A percentile compares a stretch with the other conserved stretches of the same genome.
Evolutionary conservation across 441 rosid species (phyloP).

Genomic region (Jatropha multifida): DNA sequence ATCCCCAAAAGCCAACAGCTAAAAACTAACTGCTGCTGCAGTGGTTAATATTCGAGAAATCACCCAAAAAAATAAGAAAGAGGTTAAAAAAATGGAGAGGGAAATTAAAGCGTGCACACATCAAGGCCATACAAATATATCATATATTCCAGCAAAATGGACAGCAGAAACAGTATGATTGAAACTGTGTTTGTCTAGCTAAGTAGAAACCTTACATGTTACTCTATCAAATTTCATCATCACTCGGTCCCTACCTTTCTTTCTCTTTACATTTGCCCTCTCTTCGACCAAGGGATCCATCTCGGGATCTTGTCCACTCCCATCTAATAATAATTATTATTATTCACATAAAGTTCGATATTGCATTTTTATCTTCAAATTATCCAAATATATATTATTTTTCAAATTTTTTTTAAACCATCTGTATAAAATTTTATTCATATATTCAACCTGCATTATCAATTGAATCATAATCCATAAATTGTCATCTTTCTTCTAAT

Average conservation of each 20-base stretch:
- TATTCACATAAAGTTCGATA: no score
- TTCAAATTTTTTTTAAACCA: no score
- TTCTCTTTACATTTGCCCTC: background rate
- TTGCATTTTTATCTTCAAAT: no score
- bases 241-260: background rate
- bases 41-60: no score
- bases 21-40: no score
- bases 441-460: no score
- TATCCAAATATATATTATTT: no score
- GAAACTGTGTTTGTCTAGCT: background rate
- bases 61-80: background rate
- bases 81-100: background rate
- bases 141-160: background rate
- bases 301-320: conserved; percentile 6
- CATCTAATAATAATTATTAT: no score
- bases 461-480: no score
- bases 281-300: background rate
- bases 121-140: background rate
- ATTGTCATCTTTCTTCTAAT: no score
- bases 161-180: background rate
- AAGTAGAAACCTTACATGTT: conserved; percentile 3
- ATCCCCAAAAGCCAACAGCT: no score
- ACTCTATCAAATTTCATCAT: background rate
- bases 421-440: no score
- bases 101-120: background rate